These are phyloP conservation scores for Platanthera guangdongensis DNA, from an alignment of 106 monocot species.

Conservation along the genomic window DNA sequence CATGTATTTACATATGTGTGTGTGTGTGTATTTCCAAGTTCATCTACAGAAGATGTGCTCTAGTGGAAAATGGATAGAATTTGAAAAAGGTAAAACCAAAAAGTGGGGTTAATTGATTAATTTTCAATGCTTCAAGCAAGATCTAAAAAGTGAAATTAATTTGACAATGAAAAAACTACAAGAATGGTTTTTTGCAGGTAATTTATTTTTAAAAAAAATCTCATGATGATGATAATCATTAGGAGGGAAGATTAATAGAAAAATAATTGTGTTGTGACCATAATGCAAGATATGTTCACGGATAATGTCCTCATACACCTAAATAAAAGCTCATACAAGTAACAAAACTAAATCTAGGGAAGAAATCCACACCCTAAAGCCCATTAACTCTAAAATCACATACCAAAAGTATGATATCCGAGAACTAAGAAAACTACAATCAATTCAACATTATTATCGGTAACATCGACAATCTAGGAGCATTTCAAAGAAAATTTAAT, in stretches of 20 bases:
- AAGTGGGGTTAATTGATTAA: too few species aligned
- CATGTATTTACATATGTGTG: too few species aligned
- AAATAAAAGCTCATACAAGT: not conserved
- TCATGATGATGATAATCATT: not conserved
- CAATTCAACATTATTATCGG: not conserved
- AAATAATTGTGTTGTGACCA: not conserved
- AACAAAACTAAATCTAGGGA: not conserved
- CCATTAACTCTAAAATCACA: not conserved
- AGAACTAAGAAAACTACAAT: not conserved
- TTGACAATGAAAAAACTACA: not conserved
- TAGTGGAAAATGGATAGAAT: too few species aligned
- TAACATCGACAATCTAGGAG: not conserved
- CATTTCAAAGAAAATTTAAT: not conserved
- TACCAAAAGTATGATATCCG: not conserved
- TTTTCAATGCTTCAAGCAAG: too few species aligned
- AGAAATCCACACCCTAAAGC: not conserved
- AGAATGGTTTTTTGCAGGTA: not conserved
- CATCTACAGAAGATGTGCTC: too few species aligned
- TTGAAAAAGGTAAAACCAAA: too few species aligned
- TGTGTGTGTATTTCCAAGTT: too few species aligned
- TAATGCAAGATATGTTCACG: not conserved
- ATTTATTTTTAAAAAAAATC: not conserved
- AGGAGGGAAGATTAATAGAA: not conserved
- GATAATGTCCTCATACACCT: not conserved
- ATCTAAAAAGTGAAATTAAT: not conserved